Base-by-base conservation (phyloP, 169 alveolate genomes). In the Cryptosporidium sp. region DNA sequence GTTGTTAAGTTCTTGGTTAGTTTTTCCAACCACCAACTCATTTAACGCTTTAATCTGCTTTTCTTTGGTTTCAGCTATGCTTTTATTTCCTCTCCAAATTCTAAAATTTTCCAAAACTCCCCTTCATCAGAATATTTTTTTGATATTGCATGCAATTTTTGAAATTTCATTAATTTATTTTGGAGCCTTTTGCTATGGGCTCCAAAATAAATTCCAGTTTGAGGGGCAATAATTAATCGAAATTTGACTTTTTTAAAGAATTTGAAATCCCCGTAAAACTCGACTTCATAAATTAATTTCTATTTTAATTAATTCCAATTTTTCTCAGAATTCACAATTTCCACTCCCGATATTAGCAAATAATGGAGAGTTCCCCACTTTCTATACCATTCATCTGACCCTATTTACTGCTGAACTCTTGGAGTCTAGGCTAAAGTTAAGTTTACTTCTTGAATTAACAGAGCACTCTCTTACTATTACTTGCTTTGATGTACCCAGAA, bases 81-180 rank as follows among this genome's bases (percentile, higher is more conserved):
- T 48, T 48, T 48, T 48, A 48, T 48, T 48, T 48, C 21, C 23
- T 48, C 7, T 56, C 35, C 1, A 26, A 26, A 56, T 56, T 56
- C 31, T 56, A 14, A 56, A 56, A 5, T 56, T 56, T 56, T 56
- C 67, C 8, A 21, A 56, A 56, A 56, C 26, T 56, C 4, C 5
- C 35, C 14, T 16, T 56, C 14, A 23, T 56, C 12, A 3, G 37
- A 26, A 21, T 3, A 23, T 56, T 56, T 56, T 56, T 29, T 56
- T 16, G 10, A 65, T 29, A 31, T 14, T 65, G 51, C 72, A 65
- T 65, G 72, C 72, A 65, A 65, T 65, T 65, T 60, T 65, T 65
- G 72, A 65, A 65, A 65, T 65, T 65, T 65, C 26, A 65, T 65
- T 65, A 65, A 33, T 65, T 65, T 35, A 9, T 65, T 65, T 65